Conservation (phyloP, 352 stramenopile genomes). For the Phytophthora hibernalis region DNA sequence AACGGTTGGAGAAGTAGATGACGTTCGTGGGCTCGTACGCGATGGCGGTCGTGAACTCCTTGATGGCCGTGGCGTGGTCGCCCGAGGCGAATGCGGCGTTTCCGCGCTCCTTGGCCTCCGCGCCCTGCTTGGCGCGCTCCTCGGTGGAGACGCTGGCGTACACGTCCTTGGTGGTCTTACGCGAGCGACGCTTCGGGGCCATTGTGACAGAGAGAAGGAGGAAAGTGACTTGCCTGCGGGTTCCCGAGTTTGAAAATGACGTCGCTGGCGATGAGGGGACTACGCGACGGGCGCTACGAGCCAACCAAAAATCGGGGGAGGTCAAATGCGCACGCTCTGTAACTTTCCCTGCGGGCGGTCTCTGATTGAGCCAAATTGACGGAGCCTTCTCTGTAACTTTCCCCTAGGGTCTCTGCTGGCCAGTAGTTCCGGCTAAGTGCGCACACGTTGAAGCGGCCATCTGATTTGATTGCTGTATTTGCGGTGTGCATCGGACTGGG, state of each 20-base stretch:
- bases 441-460: too few species aligned
- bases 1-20: conserved; percentile 91
- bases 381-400: neutral
- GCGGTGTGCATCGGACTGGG: neutral
- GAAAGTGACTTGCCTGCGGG: conserved; percentile 33
- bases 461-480: too few species aligned
- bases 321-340: neutral
- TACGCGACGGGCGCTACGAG: conserved; percentile 23
- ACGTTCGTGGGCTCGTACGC: conserved; percentile 88
- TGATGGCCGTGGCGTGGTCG: conserved; percentile 86
- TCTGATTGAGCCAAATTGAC: neutral
- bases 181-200: conserved; percentile 84
- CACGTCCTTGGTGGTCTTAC: conserved; percentile 87
- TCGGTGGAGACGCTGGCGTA: conserved; percentile 67
- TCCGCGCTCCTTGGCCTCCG: conserved; percentile 87
- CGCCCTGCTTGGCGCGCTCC: conserved; percentile 76
- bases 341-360: conserved; percentile 16
- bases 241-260: conserved; percentile 64
- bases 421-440: conserved; percentile 37
- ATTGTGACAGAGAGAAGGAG: conserved; percentile 43
- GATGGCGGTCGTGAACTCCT: conserved; percentile 89
- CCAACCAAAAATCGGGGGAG: conserved; percentile 26
- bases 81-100: conserved; percentile 82
- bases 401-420: conserved; percentile 25
- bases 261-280: conserved; percentile 11